phyloP scores from a whole-genome alignment of 106 monocot species.

The Dactylorhiza incarnata region DNA sequence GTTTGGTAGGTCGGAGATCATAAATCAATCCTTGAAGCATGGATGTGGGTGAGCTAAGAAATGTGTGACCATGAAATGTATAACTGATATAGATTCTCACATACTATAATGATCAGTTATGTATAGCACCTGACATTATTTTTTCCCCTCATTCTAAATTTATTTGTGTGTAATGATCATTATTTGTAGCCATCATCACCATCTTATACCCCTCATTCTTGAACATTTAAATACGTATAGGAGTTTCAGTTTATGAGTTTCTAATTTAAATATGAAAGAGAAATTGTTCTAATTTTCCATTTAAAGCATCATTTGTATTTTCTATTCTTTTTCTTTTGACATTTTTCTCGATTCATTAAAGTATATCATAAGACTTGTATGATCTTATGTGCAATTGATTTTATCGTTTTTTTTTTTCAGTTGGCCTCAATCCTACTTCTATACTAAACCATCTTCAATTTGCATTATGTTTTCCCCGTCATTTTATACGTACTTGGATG shows the following conservation, averaged over 20 bases:
- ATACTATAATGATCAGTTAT: no score
- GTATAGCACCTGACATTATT: no score
- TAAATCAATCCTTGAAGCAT: background rate
- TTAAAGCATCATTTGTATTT: background rate
- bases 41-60: no score
- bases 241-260: no score
- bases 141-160: no score
- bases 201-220: background rate
- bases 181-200: background rate
- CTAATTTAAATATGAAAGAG: background rate
- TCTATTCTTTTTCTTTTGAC: background rate
- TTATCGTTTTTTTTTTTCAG: background rate
- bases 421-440: background rate
- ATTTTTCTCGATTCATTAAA: background rate
- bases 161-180: no score
- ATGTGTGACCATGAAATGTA: no score
- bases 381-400: background rate
- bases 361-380: background rate
- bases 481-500: no score
- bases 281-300: background rate
- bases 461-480: no score
- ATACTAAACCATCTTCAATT: background rate
- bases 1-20: background rate
- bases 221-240: background rate
- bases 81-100: no score